phyloP scores from a whole-genome alignment of 257 asterid genomes.

The Plantago major region DNA sequence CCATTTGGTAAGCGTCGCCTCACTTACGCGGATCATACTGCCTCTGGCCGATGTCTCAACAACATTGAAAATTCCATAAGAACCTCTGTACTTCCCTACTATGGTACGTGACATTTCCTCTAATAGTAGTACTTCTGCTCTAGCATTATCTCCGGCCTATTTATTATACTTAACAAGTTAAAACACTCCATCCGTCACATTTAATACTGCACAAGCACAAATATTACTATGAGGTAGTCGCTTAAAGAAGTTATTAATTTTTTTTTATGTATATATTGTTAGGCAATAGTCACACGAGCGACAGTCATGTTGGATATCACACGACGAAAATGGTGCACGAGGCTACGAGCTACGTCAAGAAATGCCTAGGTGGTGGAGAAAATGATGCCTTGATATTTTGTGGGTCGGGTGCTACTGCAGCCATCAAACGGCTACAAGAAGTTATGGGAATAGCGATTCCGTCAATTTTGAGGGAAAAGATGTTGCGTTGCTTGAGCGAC shows the following conservation, averaged over 20 bases:
- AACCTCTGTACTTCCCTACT: slow-evolving; percentile 46
- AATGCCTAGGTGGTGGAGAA: slow-evolving; percentile 57
- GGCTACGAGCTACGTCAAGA: slow-evolving; percentile 45
- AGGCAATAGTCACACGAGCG: slow-evolving; percentile 73
- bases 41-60: slow-evolving; percentile 63
- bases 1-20: slow-evolving; percentile 64
- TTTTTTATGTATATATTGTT: background rate
- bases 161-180: too few species aligned
- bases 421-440: slow-evolving; percentile 65
- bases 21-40: slow-evolving; percentile 74
- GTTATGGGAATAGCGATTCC: slow-evolving; percentile 60
- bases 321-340: slow-evolving; percentile 49
- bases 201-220: background rate
- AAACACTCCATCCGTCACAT: background rate
- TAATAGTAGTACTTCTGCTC: background rate
- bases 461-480: slow-evolving; percentile 40
- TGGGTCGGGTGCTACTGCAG: slow-evolving; percentile 73
- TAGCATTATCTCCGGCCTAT: too few species aligned
- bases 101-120: slow-evolving; percentile 31
- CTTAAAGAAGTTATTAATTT: background rate
- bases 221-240: too few species aligned
- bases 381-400: slow-evolving; percentile 48
- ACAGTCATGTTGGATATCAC: slow-evolving; percentile 48
- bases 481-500: slow-evolving; percentile 24
- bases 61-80: slow-evolving; percentile 49